Evolutionary conservation across 495 filamentous ascomycete species (phyloP).

Genomic region (Penicillium bovifimosum): DNA sequence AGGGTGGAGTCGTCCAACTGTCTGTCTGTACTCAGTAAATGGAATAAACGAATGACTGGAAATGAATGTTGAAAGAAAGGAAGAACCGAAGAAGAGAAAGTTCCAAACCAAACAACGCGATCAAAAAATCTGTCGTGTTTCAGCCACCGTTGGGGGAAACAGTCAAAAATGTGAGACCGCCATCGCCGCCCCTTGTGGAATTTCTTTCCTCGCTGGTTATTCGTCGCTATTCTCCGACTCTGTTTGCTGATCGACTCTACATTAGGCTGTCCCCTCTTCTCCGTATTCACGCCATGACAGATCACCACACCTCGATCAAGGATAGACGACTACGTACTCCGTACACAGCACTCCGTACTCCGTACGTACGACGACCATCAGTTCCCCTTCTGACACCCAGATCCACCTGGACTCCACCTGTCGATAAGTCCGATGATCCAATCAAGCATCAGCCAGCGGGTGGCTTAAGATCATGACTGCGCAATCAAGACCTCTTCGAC

Average conservation of each 20-base stretch:
- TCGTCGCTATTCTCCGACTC: background rate
- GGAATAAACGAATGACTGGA: constrained; percentile 1
- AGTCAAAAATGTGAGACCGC: constrained; percentile 26
- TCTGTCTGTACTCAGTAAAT: too few relatives aligned
- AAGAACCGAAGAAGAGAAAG: background rate
- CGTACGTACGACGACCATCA: too few relatives aligned
- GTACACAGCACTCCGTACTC: too few relatives aligned
- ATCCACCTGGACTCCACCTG: constrained; percentile 14
- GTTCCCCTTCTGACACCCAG: constrained; percentile 8
- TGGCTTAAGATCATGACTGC: constrained; percentile 2
- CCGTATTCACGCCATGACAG: background rate
- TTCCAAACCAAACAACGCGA: background rate
- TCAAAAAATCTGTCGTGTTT: constrained; percentile 12
- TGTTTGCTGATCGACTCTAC: constrained; percentile 5
- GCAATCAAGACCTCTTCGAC: background rate
- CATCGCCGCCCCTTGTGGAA: constrained; percentile 6
- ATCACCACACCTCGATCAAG: too few relatives aligned
- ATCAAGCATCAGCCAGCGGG: background rate
- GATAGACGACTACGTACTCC: too few relatives aligned
- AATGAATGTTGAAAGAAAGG: background rate
- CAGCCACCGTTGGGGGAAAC: constrained; percentile 11
- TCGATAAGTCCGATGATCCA: constrained; percentile 7
- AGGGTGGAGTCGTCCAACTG: background rate
- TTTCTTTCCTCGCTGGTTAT: background rate
- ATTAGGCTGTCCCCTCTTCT: background rate